Conservation (phyloP, 73 alveolate genomes). For the Symbiodinium natans region DNA sequence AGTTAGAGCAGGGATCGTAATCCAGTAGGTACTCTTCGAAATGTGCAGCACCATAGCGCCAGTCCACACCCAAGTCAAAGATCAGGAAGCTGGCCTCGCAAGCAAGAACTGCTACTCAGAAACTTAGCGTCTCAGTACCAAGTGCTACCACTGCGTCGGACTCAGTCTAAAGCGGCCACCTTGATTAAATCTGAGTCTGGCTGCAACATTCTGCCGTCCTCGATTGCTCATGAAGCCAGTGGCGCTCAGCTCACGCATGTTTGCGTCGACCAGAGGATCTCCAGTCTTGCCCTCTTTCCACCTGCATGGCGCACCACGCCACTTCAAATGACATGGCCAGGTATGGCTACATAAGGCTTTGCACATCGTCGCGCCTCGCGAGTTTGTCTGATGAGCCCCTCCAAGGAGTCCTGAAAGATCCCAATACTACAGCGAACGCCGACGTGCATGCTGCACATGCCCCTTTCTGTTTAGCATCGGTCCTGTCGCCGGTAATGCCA, state of each 20-base stretch:
- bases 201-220: conserved; percentile 96
- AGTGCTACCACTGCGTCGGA: not conserved
- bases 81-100: conserved; percentile 94
- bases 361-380: conserved; percentile 4
- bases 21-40: conserved; percentile 95
- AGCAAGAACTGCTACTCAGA: not conserved
- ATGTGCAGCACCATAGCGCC: conserved; percentile 97
- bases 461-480: not conserved
- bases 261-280: conserved; percentile 96
- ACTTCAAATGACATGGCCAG: no score
- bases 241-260: conserved; percentile 94
- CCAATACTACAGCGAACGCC: no score
- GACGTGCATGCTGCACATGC: not conserved
- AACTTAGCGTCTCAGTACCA: not conserved
- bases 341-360: not conserved
- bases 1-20: conserved; percentile 95
- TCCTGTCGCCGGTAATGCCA: conserved; percentile 88
- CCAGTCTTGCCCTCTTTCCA: conserved; percentile 96
- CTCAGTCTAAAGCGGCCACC: not conserved
- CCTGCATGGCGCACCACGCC: not conserved
- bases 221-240: conserved; percentile 97
- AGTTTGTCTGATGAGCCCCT: conserved; percentile 56
- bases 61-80: conserved; percentile 95
- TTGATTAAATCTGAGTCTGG: not conserved
- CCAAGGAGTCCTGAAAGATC: conserved; percentile 52